These are phyloP conservation scores for Paraphoma sp. DNA, from an alignment of 2,329 filamentous ascomycete genomes.

Conservation along the genomic window DNA sequence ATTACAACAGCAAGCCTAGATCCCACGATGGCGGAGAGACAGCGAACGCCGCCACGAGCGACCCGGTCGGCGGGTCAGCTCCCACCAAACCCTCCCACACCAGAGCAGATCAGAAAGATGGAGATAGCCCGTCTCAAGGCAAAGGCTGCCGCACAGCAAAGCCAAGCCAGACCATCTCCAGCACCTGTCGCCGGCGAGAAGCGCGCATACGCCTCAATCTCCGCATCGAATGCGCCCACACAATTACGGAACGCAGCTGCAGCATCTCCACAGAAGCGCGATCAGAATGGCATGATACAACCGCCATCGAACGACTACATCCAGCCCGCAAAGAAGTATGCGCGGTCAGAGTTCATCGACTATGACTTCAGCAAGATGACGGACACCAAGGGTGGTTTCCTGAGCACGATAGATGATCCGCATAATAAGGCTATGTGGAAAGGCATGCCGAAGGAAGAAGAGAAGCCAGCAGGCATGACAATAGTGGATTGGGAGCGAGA, in stretches of 20 bases:
- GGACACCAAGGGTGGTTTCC: slow-evolving; percentile 94
- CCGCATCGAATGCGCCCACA: slow-evolving; percentile 59
- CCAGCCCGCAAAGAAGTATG: slow-evolving; percentile 83
- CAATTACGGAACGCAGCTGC: slow-evolving; percentile 71
- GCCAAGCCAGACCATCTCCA: slow-evolving; percentile 30
- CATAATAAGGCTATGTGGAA: slow-evolving; percentile 74
- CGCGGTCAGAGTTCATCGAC: slow-evolving; percentile 81
- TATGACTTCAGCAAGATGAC: slow-evolving; percentile 99
- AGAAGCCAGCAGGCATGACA: slow-evolving; percentile 87
- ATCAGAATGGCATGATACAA: slow-evolving; percentile 44
- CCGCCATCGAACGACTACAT: slow-evolving; percentile 60
- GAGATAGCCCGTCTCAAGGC: slow-evolving; percentile 88
- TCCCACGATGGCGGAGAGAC: slow-evolving; percentile 47
- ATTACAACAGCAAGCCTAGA: not conserved
- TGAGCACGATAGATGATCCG: slow-evolving; percentile 90
- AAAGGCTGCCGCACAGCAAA: slow-evolving; percentile 74
- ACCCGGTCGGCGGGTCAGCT: slow-evolving; percentile 48
- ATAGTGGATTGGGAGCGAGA: slow-evolving; percentile 88
- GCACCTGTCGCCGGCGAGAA: slow-evolving; percentile 66
- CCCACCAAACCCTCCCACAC: slow-evolving; percentile 60
- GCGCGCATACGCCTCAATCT: slow-evolving; percentile 71
- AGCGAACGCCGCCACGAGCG: slow-evolving; percentile 57
- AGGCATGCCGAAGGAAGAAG: slow-evolving; percentile 55
- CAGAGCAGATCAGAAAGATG: slow-evolving; percentile 67
- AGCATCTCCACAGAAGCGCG: slow-evolving; percentile 45